Evolutionary conservation across 306 rosid genomes (phyloP), one percentile per base, ranked within the genome.

Genomic region (Cercis canadensis): DNA sequence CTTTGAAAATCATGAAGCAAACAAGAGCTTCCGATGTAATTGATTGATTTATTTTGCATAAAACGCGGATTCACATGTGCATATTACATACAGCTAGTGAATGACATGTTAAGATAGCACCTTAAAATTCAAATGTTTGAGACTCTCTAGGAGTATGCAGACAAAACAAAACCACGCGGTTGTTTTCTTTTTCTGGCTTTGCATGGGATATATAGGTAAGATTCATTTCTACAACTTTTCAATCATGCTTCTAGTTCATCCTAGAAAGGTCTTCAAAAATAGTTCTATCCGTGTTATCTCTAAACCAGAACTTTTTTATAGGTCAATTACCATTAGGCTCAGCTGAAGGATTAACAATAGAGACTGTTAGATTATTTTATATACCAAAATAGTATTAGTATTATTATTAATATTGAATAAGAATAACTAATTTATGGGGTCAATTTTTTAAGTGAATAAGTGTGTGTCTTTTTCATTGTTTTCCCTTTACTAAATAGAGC

Each of bases 1-100:
- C 88, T 89, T 87, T 80, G 97, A 95, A 91, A 89, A 86, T 79
- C 66, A 85, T 85, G 91, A 85, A 88, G 80, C 76, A 79, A 92
- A 93, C 97, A 89, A 87, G 77, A 86, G 57, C 62, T 76, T 80
- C 41, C 58, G 41, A 74, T 75, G 85, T 78, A 80, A 67, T 81
- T 67, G 50, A 66, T 82, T 77, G 77, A 55, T 82, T 83, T 62
- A 32, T 82, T 81, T 77, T 86, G 93, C 98, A 87, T 52, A 85
- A 87, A 85, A 84, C 76, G 78, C 89, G 89, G 94, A 81, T 80
- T 84, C 88, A 84, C 96, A 88, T 84, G 97, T 75, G 86, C 90
- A 81, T 73, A 76, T 71, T 76, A 55, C 79, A 76, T 50, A 56
- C 52, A 57, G 69, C 49, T 64, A 46, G 67, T 72, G 67, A 66